Evolutionary conservation across 345 rosid species (phyloP).

Genomic region (Heritiera fomes): DNA sequence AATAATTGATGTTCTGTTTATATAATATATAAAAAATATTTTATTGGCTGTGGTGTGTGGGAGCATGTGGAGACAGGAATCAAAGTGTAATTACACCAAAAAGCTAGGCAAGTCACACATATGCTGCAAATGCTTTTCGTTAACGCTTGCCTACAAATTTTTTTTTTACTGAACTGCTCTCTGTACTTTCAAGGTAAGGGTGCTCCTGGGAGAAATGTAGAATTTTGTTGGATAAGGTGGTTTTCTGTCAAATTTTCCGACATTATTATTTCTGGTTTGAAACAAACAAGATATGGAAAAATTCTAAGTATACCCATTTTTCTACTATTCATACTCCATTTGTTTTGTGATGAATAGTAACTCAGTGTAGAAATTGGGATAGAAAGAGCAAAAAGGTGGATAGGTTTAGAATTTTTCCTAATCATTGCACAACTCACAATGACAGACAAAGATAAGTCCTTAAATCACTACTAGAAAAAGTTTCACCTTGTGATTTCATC

Average conservation of each 20-base stretch:
- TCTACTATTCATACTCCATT: too few species aligned
- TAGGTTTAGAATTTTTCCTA: too few species aligned
- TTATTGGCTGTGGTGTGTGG: neutral
- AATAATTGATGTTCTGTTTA: neutral
- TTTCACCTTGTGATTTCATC: neutral
- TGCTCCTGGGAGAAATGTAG: neutral
- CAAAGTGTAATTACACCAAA: neutral
- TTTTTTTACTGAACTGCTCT: neutral
- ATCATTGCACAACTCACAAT: neutral
- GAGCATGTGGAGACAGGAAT: conserved; percentile 5
- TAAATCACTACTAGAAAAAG: too few species aligned
- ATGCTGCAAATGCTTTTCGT: neutral
- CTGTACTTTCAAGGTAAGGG: neutral
- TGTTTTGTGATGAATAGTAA: too few species aligned
- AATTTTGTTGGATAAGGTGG: neutral
- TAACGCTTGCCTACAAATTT: neutral
- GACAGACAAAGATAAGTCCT: neutral
- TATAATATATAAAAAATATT: too few species aligned
- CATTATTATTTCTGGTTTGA: neutral
- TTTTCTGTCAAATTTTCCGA: neutral
- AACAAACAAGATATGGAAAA: neutral
- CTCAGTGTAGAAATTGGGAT: too few species aligned
- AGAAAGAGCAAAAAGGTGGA: too few species aligned
- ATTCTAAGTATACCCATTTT: too few species aligned
- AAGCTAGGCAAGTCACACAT: neutral